Percentiles rank a stretch among this genome's conserved stretches.
phyloP scores from a whole-genome alignment of 768 basidiomycete species.

The Rhizopogon roseolus region DNA sequence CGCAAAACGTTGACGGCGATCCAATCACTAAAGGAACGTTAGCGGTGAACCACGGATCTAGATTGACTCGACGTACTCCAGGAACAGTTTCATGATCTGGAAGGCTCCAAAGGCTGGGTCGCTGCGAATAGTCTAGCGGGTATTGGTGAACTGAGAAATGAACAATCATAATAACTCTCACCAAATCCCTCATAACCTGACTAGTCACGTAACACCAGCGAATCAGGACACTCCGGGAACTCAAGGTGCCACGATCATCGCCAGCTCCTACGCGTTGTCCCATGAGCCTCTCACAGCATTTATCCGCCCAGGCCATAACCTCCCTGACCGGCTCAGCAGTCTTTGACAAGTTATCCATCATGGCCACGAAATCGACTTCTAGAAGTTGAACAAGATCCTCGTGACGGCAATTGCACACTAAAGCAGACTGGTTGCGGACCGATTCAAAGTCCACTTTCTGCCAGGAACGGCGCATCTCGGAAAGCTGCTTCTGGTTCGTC shows the following conservation, averaged over 20 bases:
- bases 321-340: slow-evolving; percentile 78
- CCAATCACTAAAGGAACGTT: slow-evolving; percentile 63
- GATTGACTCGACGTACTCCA: slow-evolving; percentile 57
- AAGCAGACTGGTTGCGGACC: slow-evolving; percentile 86
- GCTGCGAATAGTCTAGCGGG: slow-evolving; percentile 75
- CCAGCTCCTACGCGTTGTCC: slow-evolving; percentile 53
- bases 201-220: slow-evolving; percentile 92
- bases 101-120: slow-evolving; percentile 92
- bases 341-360: slow-evolving; percentile 69
- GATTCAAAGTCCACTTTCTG: slow-evolving; percentile 86
- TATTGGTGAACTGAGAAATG: background rate
- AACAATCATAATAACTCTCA: slow-evolving; percentile 31
- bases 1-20: slow-evolving; percentile 86
- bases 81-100: slow-evolving; percentile 86
- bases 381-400: slow-evolving; percentile 83
- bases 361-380: slow-evolving; percentile 77
- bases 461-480: slow-evolving; percentile 87
- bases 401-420: slow-evolving; percentile 90
- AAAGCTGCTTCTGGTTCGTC: slow-evolving; percentile 79
- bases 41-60: slow-evolving; percentile 12
- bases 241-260: slow-evolving; percentile 79
- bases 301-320: slow-evolving; percentile 89
- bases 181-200: slow-evolving; percentile 89
- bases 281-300: slow-evolving; percentile 83
- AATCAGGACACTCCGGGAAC: slow-evolving; percentile 82